Evolutionary conservation across 345 rosid genomes (phyloP).

Genomic region (Moringa oleifera): DNA sequence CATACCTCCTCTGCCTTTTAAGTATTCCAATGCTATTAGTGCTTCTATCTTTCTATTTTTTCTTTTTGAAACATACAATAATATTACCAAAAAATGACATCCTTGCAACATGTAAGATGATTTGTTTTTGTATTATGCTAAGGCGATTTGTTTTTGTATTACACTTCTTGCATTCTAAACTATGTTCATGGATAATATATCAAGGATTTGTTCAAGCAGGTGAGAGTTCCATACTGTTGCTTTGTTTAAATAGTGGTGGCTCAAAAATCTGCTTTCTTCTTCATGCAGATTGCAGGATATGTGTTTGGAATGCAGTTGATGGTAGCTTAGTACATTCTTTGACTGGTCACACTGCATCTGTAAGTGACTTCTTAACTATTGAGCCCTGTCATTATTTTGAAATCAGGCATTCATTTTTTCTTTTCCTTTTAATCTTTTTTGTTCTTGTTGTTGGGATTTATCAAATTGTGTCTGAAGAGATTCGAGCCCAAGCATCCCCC

Average conservation of each 20-base stretch:
- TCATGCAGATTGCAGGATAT: conserved; percentile 94
- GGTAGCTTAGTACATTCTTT: conserved; percentile 95
- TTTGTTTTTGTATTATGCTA: background rate
- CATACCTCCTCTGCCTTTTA: background rate
- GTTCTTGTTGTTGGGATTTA: no score
- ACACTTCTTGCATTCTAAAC: conserved; percentile 1
- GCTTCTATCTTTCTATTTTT: background rate
- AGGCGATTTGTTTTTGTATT: background rate
- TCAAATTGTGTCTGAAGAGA: no score
- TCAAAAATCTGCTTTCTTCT: background rate
- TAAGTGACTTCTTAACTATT: conserved; percentile 33
- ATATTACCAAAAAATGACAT: background rate
- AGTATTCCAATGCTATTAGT: no score
- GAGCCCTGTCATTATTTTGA: background rate
- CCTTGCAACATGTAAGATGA: background rate
- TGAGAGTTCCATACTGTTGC: background rate
- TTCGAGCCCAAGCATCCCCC: no score
- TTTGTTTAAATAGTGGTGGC: background rate
- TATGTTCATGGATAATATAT: background rate
- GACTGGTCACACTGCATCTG: conserved; percentile 95
- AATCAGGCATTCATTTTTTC: no score
- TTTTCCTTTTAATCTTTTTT: no score
- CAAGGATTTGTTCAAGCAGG: background rate
- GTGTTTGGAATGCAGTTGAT: conserved; percentile 99
- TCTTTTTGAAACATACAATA: no score